Evolutionary conservation across 768 basidiomycete species (phyloP).

Genomic region (Serendipita indica): DNA sequence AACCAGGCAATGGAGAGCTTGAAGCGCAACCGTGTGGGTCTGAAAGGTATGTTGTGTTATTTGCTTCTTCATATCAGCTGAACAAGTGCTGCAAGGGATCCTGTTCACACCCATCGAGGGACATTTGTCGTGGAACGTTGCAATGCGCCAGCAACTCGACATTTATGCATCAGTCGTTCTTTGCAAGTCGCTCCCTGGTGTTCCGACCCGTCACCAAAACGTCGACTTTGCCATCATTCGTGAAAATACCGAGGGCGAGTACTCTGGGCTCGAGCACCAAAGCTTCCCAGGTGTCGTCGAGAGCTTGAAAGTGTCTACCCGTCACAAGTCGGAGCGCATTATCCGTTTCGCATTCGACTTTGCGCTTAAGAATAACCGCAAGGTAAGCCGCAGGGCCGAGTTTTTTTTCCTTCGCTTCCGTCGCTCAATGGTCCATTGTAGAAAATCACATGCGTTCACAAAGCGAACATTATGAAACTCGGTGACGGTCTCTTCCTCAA

Average conservation of each 20-base stretch:
- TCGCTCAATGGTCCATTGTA: constrained; percentile 20
- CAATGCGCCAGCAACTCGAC: constrained; percentile 98
- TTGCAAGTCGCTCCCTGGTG: constrained; percentile 93
- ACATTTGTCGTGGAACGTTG: constrained; percentile 99
- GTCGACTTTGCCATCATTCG: constrained; percentile 99
- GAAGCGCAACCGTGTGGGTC: constrained; percentile 92
- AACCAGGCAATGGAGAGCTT: constrained; percentile 96
- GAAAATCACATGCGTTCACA: constrained; percentile 99
- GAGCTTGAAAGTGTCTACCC: constrained; percentile 91
- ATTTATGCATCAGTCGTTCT: constrained; percentile 98
- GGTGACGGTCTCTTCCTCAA: constrained; percentile 98
- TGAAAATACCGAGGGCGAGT: constrained; percentile 99
- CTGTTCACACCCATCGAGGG: constrained; percentile 95
- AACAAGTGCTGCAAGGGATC: constrained; percentile 48
- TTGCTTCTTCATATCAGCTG: not conserved
- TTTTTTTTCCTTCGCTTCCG: not conserved
- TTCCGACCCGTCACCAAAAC: constrained; percentile 88
- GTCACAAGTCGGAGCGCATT: constrained; percentile 91
- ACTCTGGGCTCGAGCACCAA: constrained; percentile 96
- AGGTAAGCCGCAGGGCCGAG: constrained; percentile 43
- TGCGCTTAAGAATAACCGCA: constrained; percentile 94
- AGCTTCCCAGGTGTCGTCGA: constrained; percentile 98
- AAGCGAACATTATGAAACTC: constrained; percentile 99
- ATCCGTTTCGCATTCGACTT: constrained; percentile 97
- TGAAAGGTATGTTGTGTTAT: constrained; percentile 57